A percentile compares a stretch with the other conserved stretches of the same genome.
These are phyloP conservation scores for Trichoderma koningiopsis DNA, from an alignment of 2,329 filamentous ascomycete genomes.

Conservation along the genomic window DNA sequence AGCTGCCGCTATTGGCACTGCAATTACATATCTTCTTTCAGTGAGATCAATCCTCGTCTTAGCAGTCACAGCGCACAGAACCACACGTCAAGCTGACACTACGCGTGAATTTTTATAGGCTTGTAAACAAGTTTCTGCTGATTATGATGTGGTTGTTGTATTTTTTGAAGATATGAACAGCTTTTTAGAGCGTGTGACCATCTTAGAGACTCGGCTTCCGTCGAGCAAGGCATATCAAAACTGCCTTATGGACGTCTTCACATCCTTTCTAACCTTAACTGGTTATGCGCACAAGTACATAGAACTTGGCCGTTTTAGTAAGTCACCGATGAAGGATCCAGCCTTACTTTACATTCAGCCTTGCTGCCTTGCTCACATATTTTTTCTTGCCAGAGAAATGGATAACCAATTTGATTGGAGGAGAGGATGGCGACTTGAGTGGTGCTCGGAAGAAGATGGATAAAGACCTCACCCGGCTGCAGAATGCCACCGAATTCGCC, in stretches of 20 bases:
- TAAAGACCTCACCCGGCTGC: constrained; percentile 33
- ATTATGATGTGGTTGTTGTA: constrained; percentile 43
- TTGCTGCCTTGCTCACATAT: neutral
- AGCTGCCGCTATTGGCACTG: constrained; percentile 38
- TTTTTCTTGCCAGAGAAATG: constrained; percentile 33
- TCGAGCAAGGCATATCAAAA: constrained; percentile 37
- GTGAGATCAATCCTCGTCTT: constrained; percentile 24
- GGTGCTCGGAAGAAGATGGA: constrained; percentile 37
- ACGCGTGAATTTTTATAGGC: constrained; percentile 28
- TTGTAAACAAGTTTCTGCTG: constrained; percentile 37
- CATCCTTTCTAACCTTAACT: constrained; percentile 38
- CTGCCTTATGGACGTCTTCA: constrained; percentile 43
- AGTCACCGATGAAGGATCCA: neutral
- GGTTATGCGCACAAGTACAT: constrained; percentile 41
- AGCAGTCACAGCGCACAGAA: neutral
- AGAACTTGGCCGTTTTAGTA: constrained; percentile 39
- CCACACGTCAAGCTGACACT: neutral
- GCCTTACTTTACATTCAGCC: neutral
- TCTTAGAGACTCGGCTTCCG: constrained; percentile 39
- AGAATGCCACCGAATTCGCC: constrained; percentile 39
- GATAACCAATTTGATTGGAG: constrained; percentile 36
- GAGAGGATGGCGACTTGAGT: constrained; percentile 38
- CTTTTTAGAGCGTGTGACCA: constrained; percentile 40
- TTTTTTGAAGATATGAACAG: constrained; percentile 45
- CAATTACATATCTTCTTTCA: constrained; percentile 38